Base-by-base conservation (phyloP, 495 filamentous ascomycete genomes). In the Oidiodendron maius region DNA sequence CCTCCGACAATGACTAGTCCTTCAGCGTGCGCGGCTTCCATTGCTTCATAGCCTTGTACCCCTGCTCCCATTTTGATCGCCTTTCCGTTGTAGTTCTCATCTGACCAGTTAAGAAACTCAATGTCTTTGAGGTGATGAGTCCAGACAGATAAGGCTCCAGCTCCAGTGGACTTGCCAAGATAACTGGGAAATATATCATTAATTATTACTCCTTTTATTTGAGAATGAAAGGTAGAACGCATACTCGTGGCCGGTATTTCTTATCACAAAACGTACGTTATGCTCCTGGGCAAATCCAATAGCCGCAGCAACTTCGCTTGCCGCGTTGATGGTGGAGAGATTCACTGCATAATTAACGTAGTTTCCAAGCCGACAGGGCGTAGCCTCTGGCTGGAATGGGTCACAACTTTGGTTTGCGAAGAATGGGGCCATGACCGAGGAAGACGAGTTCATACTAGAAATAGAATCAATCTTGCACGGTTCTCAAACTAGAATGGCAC, bases 321-420 rank as follows among this genome's bases (percentile, higher is more conserved):
- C 54, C 3, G 41, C 38, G 18, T 51, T 63, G n/a, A 71, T 71
- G n/a, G n/a, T n/a, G 64, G 61, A 3, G 64, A 59, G 51, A 41
- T 77, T 70, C 53, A 80, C 67, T 11, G 71, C 65, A 41, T 83
- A 85, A 3, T 61, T 56, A 4, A 76, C 68, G 59, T 78, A 79
- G 55, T 74, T 80, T 1, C 79, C 82, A 0, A 78, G 53, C 0
- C 65, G 70, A 60, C 82, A 87, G 6, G 69, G 65, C 34, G 62
- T 70, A 10, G 46, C 56, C 2, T 66, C 61, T 11, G 73, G 59
- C 13, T 67, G 61, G 30, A 75, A 80, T 3, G 80, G 78, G 48
- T 76, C 70, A 57, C 81, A 86, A 40, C 64, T 71, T 16, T 67
- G 58, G 56, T 75, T 77, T 26, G 62, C 40, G 41, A 61, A 74